Base-by-base conservation (phyloP, 352 stramenopile genomes). In the Peronospora farinosa region DNA sequence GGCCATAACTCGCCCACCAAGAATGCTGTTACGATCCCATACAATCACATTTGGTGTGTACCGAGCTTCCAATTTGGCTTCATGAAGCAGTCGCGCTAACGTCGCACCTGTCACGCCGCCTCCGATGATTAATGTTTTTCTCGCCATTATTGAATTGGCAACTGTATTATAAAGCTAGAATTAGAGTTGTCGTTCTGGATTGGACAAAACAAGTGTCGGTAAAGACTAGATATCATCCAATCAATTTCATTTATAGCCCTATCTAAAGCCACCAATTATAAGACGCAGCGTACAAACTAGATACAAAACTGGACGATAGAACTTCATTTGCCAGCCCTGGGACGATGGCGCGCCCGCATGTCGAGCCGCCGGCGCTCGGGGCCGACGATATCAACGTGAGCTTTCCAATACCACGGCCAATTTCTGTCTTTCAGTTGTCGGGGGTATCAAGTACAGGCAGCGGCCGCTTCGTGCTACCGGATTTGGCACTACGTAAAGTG, bases 1-100 rank as follows among this genome's bases (percentile, higher is more conserved):
- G 40, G 74, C 74, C 75, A 89, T 87, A 45, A 74, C 79, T 30
- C 78, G 72, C 3, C 78, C 75, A 16, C 76, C 75, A 0, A 65
- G 48, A 51, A 87, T 84, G 41, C 63, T 89, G 51, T 80, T 86
- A 46, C 83, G 75, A 38, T 89, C 78, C 78, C 78, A 89, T 9
- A 87, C 58, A 15, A 79, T 38, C 38, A 85, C 60, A 8, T 84
- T 61, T 16, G 55, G 58, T 10, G 51, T 54, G 23, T 55, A 61
- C 19, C n/a, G 40, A 4, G 63, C 65, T 3, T 73, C 47, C 2
- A 67, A 52, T 19, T 74, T 64, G 3, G 71, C 67, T 9, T 82
- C 63, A 2, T 72, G 69, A 32, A 89, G 55, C 50, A 89, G 51
- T 13, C 67, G 67, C 28, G 70, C 64, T 36, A 86, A 39, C 45